Conservation (phyloP, 139 green algal genomes). For the Chlamydomonas schloesseri region DNA sequence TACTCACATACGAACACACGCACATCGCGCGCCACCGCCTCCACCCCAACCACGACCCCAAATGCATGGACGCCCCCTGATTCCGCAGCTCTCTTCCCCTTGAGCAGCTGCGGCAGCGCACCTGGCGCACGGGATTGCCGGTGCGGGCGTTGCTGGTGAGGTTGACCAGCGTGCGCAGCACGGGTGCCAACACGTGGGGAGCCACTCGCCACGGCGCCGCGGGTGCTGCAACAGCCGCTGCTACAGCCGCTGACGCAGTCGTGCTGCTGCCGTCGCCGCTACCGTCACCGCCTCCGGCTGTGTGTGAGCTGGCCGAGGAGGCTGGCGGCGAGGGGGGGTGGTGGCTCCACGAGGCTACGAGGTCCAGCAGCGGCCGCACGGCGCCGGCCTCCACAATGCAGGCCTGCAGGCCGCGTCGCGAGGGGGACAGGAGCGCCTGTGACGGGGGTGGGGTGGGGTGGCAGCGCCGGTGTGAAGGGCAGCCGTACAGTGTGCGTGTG, state of each 20-base stretch:
- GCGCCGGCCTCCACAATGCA: neutral
- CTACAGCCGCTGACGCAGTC: neutral
- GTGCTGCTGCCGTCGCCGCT: neutral
- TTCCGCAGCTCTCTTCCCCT: too few species aligned
- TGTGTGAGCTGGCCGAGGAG: too few species aligned
- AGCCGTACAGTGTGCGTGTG: too few species aligned
- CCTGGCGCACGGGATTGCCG: neutral
- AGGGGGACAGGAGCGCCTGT: slow-evolving; percentile 24
- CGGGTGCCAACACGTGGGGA: neutral
- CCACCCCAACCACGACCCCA: too few species aligned
- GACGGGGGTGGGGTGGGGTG: too few species aligned
- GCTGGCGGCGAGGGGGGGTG: too few species aligned
- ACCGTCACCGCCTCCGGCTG: too few species aligned
- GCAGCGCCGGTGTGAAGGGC: too few species aligned
- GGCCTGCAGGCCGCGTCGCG: neutral
- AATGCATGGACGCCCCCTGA: too few species aligned
- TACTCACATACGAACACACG: too few species aligned
- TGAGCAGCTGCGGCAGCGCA: too few species aligned
- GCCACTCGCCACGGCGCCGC: neutral
- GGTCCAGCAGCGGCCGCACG: neutral
- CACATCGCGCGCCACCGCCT: too few species aligned
- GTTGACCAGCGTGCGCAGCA: slow-evolving; percentile 25
- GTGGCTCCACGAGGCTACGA: neutral
- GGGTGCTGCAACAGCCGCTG: neutral
- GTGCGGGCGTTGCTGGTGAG: slow-evolving; percentile 3